Base-by-base conservation (phyloP, 2,329 filamentous ascomycete species). In the Graphilbum ipis-grandicollis region DNA sequence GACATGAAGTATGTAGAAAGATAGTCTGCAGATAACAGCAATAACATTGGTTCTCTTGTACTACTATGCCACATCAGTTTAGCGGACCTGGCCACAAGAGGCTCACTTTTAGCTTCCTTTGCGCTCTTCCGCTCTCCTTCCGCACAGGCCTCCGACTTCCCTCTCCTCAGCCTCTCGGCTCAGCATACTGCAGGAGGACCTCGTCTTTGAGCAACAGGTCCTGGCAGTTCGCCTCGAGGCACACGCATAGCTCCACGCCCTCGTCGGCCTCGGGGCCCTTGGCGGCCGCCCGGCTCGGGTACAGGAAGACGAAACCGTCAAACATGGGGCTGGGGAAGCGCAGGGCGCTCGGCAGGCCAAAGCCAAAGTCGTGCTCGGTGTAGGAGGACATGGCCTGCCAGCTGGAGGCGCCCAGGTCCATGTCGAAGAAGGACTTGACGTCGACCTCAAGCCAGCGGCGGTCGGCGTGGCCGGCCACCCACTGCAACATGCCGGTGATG, bases 321-420 rank as follows among this genome's bases (percentile, higher is more conserved):
- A 39, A 34, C 5, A 12, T 6, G n/a, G 40, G 40, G 14, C 30
- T 31, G 2, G 40, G 40, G 37, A 37, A 39, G 4, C 37, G 40
- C 19, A 42, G 14, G 9, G 37, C 39, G 8, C 21, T 18, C 9
- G 47, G 49, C 31, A 39, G 13, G 5, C 50, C 50, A 34, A 53
- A 53, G 3, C 50, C 50, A 36, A 53, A 53, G 36, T 53, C 48
- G 36, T 51, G 48, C 8, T 18, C 19, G 35, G 34, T 46, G 44
- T 39, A 41, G 9, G 39, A 8, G 4, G 37, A 30, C 36, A 39
- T 39, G 21, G 22, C 33, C 33, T 38, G 41, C 50, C 50, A 52
- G 40, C 43, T 46, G 14, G 47, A 47, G 14, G 41, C 48, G 33
- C 40, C 46, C 9, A 49, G 40, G 40, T 50, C 50, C 32, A 49